Evolutionary conservation across 83 land plant genomes (phyloP), one percentile per base, ranked within the genome.

Genomic region (Picea engelmannii): DNA sequence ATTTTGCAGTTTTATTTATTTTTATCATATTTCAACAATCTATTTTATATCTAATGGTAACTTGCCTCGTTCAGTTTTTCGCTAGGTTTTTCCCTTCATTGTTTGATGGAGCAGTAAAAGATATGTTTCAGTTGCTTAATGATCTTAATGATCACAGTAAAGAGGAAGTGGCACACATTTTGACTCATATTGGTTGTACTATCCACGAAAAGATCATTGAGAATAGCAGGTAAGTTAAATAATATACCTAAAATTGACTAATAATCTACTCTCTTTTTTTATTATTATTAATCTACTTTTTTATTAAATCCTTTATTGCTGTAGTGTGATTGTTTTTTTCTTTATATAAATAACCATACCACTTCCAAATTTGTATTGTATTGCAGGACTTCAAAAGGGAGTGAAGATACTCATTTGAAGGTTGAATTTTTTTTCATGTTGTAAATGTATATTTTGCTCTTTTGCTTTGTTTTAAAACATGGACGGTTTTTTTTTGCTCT

Each of bases 101-200:
- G 66, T 24, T 80, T 21, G 85, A 80, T 21, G 85, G 84, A 35
- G 78, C 76, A 4, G 84, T 62, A 81, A 38, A 71, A 5, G 68
- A 81, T 62, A 2, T 84, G 27, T 16, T 84, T 13, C 55, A 68
- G 13, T 31, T 84, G 17, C 78, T 84, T 18, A 69, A 84, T 12
- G 64, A 81, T 17, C 68, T 74, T 25, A 55, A 70, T 70, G 85
- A 84, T 10, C 35, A 42, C 18, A n/a, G 74, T 69, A 84, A 84
- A 62, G 78, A 81, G 20, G 84, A 58, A 44, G 66, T 60, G 25
- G 77, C 74, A 9, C 84, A 38, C 49, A 60, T 84, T 81, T 38
- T 84, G 2, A 47, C 84, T 13, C 81, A 80, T 35, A 13, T 67
- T 49, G 85, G 84, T 13, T 12, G 59, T 12, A n/a, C 66, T 20